Conservation (phyloP, 441 rosid genomes). For the Populus hybrid region DNA sequence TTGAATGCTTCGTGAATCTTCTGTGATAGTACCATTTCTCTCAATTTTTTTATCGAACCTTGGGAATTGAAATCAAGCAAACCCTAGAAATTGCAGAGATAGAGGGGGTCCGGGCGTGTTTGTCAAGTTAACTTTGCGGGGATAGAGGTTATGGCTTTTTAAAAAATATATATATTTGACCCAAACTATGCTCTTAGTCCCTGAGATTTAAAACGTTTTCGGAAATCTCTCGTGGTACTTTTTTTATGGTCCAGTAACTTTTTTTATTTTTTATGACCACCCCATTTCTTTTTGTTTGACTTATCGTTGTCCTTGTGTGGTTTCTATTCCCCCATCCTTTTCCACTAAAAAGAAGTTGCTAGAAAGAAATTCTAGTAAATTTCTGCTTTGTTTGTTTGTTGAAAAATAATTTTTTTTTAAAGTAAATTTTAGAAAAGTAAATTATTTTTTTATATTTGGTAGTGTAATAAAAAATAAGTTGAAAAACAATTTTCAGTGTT, state of each 20-base stretch:
- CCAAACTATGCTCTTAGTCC: not conserved
- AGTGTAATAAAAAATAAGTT: no score
- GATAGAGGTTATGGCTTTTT: no score
- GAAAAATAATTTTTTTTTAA: no score
- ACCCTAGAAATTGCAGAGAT: constrained; percentile 14
- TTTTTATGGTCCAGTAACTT: no score
- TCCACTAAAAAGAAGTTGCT: not conserved
- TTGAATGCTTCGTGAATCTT: constrained; percentile 86
- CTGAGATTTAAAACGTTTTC: not conserved
- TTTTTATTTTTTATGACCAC: not conserved
- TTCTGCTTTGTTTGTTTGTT: fast-evolving
- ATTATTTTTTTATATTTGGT: no score
- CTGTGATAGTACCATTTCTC: constrained; percentile 59
- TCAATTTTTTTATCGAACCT: not conserved
- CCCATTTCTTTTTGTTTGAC: not conserved
- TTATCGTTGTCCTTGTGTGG: not conserved
- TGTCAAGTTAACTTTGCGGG: not conserved
- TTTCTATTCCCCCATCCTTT: not conserved
- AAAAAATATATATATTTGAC: not conserved
- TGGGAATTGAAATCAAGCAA: not conserved
- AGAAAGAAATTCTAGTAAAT: not conserved
- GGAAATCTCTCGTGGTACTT: not conserved
- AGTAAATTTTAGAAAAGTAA: no score
- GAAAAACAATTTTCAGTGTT: no score
- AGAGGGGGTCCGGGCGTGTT: not conserved